Evolutionary conservation across 1,139 yeast genomes (phyloP).

Genomic region (Geotrichum klebahnii): DNA sequence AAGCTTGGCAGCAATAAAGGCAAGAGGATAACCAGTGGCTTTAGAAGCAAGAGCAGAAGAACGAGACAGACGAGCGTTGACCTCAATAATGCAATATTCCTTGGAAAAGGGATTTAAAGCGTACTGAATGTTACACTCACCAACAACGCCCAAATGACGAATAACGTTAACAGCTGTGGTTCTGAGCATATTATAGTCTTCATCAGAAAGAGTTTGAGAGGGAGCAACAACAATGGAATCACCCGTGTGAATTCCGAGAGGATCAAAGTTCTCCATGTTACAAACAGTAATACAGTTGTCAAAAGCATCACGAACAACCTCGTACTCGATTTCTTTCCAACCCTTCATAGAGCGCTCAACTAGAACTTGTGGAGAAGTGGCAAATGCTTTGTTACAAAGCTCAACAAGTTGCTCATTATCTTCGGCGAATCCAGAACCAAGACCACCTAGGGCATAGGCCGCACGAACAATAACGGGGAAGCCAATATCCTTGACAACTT

Average conservation of each 20-base stretch:
- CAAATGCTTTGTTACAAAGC: slow-evolving; percentile 86
- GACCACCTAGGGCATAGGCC: slow-evolving; percentile 95
- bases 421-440: slow-evolving; percentile 97
- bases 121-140: slow-evolving; percentile 98
- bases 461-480: slow-evolving; percentile 97
- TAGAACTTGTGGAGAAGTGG: slow-evolving; percentile 91
- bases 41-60: slow-evolving; percentile 97
- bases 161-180: slow-evolving; percentile 95
- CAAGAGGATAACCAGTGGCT: slow-evolving; percentile 98
- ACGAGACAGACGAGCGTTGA: slow-evolving; percentile 93
- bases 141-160: slow-evolving; percentile 96
- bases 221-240: slow-evolving; percentile 99
- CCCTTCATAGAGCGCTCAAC: slow-evolving; percentile 97
- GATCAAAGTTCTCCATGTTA: slow-evolving; percentile 98
- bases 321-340: slow-evolving; percentile 98
- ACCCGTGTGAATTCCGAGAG: slow-evolving; percentile 97
- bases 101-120: slow-evolving; percentile 85
- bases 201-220: slow-evolving; percentile 93
- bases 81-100: slow-evolving; percentile 95
- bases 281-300: slow-evolving; percentile 98
- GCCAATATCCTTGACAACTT: slow-evolving; percentile 81
- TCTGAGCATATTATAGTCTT: slow-evolving; percentile 96
- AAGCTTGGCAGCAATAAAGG: slow-evolving; percentile 96
- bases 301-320: slow-evolving; percentile 94
- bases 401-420: slow-evolving; percentile 78